Percentiles rank a stretch among this genome's conserved stretches.
Conservation (phyloP, 2,329 filamentous ascomycete genomes). For the Neopestalotiopsis sp. region DNA sequence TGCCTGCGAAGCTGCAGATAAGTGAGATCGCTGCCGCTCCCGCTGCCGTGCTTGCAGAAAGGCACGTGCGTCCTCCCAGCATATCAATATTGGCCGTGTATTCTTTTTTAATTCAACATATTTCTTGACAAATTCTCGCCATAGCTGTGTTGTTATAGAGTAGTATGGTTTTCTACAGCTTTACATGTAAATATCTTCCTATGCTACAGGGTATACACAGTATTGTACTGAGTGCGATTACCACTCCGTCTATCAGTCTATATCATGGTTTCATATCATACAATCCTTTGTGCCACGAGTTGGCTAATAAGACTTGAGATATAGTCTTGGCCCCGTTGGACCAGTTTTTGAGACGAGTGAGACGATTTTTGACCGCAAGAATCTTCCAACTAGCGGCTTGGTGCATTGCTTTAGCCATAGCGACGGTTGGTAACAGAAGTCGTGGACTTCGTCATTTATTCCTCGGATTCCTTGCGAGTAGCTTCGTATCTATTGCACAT, state of each 20-base stretch:
- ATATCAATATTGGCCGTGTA: not conserved
- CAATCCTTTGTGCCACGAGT: not conserved
- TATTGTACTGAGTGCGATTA: not conserved
- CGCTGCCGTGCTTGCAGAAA: slow-evolving; percentile 2
- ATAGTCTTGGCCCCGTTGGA: not conserved
- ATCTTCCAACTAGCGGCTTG: not conserved
- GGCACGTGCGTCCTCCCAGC: slow-evolving; percentile 8
- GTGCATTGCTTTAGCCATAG: not conserved
- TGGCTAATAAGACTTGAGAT: not conserved
- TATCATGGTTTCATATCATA: not conserved
- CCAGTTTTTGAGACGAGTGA: not conserved
- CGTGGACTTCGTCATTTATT: not conserved
- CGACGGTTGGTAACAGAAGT: not conserved
- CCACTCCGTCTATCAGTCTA: not conserved
- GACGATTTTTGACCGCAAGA: not conserved
- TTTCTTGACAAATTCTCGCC: not conserved
- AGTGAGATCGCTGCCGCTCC: not conserved
- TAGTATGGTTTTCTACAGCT: not conserved
- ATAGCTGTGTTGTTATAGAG: not conserved
- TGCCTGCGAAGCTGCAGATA: slow-evolving; percentile 6
- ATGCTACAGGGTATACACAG: not conserved
- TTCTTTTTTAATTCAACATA: too few species aligned
- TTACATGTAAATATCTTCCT: not conserved
- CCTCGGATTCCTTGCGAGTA: slow-evolving; percentile 53
- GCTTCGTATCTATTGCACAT: slow-evolving; percentile 62